Conservation (phyloP, 2,329 filamentous ascomycete genomes). For the Fusarium compactum region DNA sequence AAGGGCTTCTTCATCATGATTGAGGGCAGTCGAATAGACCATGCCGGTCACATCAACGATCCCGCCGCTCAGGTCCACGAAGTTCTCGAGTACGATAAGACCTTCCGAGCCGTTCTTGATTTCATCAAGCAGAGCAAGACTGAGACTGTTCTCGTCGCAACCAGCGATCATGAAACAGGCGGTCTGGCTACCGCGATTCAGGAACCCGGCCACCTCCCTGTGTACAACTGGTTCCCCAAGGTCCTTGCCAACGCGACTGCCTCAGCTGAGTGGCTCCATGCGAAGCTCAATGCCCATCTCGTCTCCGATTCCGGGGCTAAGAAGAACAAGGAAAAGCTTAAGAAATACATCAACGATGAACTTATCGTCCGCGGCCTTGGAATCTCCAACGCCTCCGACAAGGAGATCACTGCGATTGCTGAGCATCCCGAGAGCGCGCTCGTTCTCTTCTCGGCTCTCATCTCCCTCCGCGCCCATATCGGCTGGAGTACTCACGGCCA, state of each 20-base stretch:
- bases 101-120: slow-evolving; percentile 85
- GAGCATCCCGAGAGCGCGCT: slow-evolving; percentile 66
- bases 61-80: slow-evolving; percentile 88
- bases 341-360: slow-evolving; percentile 74
- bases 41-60: slow-evolving; percentile 89
- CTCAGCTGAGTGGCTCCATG: slow-evolving; percentile 77
- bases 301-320: slow-evolving; percentile 50
- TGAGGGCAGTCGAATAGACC: slow-evolving; percentile 95
- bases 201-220: slow-evolving; percentile 63
- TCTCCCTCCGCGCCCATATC: slow-evolving; percentile 87
- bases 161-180: slow-evolving; percentile 96
- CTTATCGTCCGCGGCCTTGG: slow-evolving; percentile 80
- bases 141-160: slow-evolving; percentile 85
- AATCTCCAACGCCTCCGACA: slow-evolving; percentile 76
- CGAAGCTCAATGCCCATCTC: slow-evolving; percentile 72
- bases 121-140: slow-evolving; percentile 81
- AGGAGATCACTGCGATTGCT: slow-evolving; percentile 77
- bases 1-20: slow-evolving; percentile 99
- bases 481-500: slow-evolving; percentile 97
- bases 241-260: slow-evolving; percentile 82
- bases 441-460: slow-evolving; percentile 80
- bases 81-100: slow-evolving; percentile 92
- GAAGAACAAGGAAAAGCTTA: slow-evolving; percentile 57
- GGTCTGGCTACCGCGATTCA: slow-evolving; percentile 85
- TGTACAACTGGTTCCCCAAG: slow-evolving; percentile 83